Percentiles rank a stretch among this genome's conserved stretches.
Conservation (phyloP, 768 basidiomycete species). For the Tulasnella sp. region DNA sequence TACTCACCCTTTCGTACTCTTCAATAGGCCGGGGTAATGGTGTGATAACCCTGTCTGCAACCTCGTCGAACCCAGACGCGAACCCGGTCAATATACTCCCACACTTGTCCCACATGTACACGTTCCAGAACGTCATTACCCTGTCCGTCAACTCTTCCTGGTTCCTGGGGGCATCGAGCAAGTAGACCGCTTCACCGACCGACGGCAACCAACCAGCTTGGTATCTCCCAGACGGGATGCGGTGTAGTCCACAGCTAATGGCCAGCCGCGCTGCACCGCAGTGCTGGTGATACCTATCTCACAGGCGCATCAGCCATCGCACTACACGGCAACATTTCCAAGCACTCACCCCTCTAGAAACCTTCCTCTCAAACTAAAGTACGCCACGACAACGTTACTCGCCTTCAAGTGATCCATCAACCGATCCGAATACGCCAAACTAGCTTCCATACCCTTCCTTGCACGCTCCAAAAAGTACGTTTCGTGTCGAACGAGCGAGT, state of each 20-base stretch:
- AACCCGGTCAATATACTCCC: background rate
- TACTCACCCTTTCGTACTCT: constrained; percentile 1
- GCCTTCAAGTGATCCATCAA: constrained; percentile 1
- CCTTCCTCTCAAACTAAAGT: background rate
- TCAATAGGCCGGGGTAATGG: background rate
- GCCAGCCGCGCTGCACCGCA: constrained; percentile 60
- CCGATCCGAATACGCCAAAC: constrained; percentile 12
- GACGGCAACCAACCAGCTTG: background rate
- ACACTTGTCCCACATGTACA: background rate
- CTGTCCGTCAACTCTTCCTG: constrained; percentile 2
- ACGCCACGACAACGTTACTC: background rate
- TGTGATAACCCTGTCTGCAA: background rate
- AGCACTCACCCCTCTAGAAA: background rate
- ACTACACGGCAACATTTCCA: background rate
- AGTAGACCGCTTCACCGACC: background rate
- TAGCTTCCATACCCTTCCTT: constrained; percentile 1
- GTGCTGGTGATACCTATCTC: constrained; percentile 23
- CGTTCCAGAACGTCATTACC: constrained; percentile 5
- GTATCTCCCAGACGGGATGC: constrained; percentile 1
- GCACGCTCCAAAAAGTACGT: constrained; percentile 7
- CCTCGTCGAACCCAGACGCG: background rate
- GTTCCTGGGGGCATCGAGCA: background rate
- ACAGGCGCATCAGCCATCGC: background rate
- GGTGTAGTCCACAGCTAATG: constrained; percentile 50
- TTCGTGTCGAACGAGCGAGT: constrained; percentile 9